Percentiles rank a stretch among this genome's conserved stretches.
Conservation (phyloP, 2,329 filamentous ascomycete genomes). For the Colletotrichum neosansevieriae region DNA sequence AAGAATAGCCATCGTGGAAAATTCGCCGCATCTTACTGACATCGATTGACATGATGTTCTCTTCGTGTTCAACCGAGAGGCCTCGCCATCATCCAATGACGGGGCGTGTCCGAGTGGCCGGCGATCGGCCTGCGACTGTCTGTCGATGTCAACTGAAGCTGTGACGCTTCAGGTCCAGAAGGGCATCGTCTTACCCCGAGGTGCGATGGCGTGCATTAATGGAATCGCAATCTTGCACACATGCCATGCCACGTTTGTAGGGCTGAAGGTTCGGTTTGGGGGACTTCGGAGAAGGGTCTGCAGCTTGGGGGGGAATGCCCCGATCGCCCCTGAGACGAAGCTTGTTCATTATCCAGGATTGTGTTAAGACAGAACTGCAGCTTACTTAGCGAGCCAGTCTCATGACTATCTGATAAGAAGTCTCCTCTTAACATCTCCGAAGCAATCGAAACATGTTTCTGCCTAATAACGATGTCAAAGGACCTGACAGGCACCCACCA, state of each 20-base stretch:
- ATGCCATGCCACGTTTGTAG: slow-evolving; percentile 23
- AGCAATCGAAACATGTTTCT: slow-evolving; percentile 29
- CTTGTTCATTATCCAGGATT: too few species aligned
- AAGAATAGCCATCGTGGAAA: background rate
- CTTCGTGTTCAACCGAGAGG: background rate
- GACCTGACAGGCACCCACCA: slow-evolving; percentile 19
- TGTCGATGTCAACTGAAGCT: slow-evolving; percentile 33
- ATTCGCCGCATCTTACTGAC: background rate
- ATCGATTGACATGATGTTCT: slow-evolving; percentile 1
- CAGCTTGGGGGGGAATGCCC: slow-evolving; percentile 12
- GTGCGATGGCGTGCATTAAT: slow-evolving; percentile 35
- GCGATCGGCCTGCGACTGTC: slow-evolving; percentile 32
- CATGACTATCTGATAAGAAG: background rate
- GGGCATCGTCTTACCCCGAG: background rate
- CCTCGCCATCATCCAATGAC: slow-evolving; percentile 38
- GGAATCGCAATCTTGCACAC: slow-evolving; percentile 13
- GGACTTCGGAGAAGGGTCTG: background rate
- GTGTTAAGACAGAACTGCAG: slow-evolving; percentile 1
- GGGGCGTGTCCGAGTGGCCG: slow-evolving; percentile 2
- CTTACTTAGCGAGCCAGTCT: too few species aligned
- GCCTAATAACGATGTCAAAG: slow-evolving; percentile 23
- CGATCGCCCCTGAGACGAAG: slow-evolving; percentile 20
- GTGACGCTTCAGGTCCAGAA: slow-evolving; percentile 26
- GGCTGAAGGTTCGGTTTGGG: slow-evolving; percentile 25
- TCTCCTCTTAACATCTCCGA: slow-evolving; percentile 13